Conservation (phyloP, 306 rosid species). For the Acmispon strigosus region DNA sequence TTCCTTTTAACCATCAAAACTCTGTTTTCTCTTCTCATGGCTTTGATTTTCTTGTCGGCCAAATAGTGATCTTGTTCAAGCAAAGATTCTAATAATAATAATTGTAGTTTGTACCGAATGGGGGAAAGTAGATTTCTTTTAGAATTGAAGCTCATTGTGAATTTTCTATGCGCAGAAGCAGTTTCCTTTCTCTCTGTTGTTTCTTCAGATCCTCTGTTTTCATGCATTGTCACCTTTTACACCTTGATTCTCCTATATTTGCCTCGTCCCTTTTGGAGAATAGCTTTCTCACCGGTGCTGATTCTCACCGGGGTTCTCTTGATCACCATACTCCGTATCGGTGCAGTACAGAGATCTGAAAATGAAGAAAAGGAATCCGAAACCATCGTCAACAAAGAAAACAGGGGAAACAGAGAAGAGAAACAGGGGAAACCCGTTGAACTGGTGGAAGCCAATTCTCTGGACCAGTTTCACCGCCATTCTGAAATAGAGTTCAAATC, state of each 20-base stretch:
- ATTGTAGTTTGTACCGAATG: slow-evolving; percentile 13
- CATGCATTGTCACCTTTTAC: slow-evolving; percentile 52
- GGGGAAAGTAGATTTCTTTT: slow-evolving; percentile 19
- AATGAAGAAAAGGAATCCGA: not conserved
- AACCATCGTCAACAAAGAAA: not conserved
- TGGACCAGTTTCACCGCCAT: slow-evolving; percentile 20
- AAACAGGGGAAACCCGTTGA: slow-evolving; percentile 24
- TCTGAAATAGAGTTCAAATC: slow-evolving; percentile 24
- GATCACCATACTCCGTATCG: slow-evolving; percentile 56
- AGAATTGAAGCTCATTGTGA: slow-evolving; percentile 31
- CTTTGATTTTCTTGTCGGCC: slow-evolving; percentile 17
- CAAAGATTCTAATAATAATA: not conserved
- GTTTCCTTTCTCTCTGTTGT: slow-evolving; percentile 21
- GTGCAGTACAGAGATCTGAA: slow-evolving; percentile 51
- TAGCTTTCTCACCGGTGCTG: slow-evolving; percentile 54
- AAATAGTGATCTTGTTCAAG: not conserved
- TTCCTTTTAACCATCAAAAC: slow-evolving; percentile 26
- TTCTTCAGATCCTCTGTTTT: slow-evolving; percentile 58
- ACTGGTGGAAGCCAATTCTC: slow-evolving; percentile 10
- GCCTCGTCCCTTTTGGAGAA: slow-evolving; percentile 38
- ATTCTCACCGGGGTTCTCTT: slow-evolving; percentile 45
- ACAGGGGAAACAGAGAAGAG: slow-evolving; percentile 19
- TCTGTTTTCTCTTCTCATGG: slow-evolving; percentile 23
- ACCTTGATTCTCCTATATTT: slow-evolving; percentile 49
- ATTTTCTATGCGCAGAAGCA: slow-evolving; percentile 24